Percentiles rank a stretch among this genome's conserved stretches.
phyloP scores from a whole-genome alignment of 192 early-diverging fungal species.

The Mortierella alpina region DNA sequence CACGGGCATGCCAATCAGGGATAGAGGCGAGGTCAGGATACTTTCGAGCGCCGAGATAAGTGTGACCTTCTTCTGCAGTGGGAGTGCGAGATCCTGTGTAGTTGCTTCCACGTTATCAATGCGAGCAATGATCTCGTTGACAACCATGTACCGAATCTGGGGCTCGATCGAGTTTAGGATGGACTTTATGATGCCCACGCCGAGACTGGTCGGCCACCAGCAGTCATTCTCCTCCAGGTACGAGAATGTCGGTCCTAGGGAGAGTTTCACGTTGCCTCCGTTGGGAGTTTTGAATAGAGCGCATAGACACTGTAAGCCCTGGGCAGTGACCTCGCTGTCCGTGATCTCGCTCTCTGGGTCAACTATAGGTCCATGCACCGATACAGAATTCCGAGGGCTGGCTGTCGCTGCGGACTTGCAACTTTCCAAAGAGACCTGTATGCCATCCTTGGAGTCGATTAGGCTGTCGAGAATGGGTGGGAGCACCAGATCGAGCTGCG shows the following conservation, averaged over 20 bases:
- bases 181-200: slow-evolving; percentile 35
- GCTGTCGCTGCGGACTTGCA: background rate
- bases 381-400: slow-evolving; percentile 13
- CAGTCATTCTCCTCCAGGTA: slow-evolving; percentile 46
- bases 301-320: slow-evolving; percentile 45
- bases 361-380: slow-evolving; percentile 11
- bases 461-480: slow-evolving; percentile 59
- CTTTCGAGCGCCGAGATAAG: slow-evolving; percentile 55
- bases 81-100: slow-evolving; percentile 18
- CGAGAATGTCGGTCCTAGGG: slow-evolving; percentile 34
- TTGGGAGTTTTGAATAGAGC: slow-evolving; percentile 43
- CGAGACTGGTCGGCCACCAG: slow-evolving; percentile 51
- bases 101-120: slow-evolving; percentile 33
- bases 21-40: slow-evolving; percentile 55
- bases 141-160: slow-evolving; percentile 61
- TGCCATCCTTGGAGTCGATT: slow-evolving; percentile 36
- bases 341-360: slow-evolving; percentile 24
- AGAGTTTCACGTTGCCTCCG: slow-evolving; percentile 14
- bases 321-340: slow-evolving; percentile 22
- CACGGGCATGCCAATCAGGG: slow-evolving; percentile 61
- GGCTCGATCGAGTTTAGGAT: slow-evolving; percentile 42
- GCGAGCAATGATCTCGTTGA: slow-evolving; percentile 58
- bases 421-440: slow-evolving; percentile 10
- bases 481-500: slow-evolving; percentile 68
- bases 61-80: slow-evolving; percentile 55